Evolutionary conservation across 176 grass and related monocot genomes (phyloP).

Genomic region (Canna indica): DNA sequence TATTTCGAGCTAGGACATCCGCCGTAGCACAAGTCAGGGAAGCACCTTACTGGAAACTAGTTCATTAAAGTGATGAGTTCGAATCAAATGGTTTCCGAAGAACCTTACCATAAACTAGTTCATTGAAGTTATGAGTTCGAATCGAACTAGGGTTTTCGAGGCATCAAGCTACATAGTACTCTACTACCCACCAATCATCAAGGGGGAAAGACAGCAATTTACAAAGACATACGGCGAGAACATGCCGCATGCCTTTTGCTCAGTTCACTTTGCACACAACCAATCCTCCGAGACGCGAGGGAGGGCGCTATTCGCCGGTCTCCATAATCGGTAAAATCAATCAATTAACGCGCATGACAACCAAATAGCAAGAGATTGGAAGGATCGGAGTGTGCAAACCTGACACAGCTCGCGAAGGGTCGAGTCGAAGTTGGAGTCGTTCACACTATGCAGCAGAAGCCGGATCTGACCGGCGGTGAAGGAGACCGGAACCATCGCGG

Average conservation of each 20-base stretch:
- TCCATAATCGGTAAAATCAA: not conserved
- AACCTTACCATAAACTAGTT: not conserved
- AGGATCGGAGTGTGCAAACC: slow-evolving; percentile 17
- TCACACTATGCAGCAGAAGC: slow-evolving; percentile 41
- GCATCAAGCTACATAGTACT: not conserved
- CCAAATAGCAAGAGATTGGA: not conserved
- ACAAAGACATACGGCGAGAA: not conserved
- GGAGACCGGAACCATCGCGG: slow-evolving; percentile 49
- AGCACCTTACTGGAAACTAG: not conserved
- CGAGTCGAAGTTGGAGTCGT: slow-evolving; percentile 41
- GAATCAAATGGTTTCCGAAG: too few species aligned
- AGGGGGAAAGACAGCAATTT: not conserved
- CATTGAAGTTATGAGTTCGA: too few species aligned
- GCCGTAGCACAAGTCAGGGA: not conserved
- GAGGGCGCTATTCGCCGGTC: not conserved
- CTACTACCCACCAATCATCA: not conserved
- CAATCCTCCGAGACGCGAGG: not conserved
- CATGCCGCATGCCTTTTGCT: not conserved
- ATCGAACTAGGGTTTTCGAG: not conserved
- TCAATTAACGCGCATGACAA: not conserved
- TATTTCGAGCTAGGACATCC: not conserved
- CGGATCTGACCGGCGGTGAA: slow-evolving; percentile 48
- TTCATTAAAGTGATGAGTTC: too few species aligned
- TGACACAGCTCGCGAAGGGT: slow-evolving; percentile 30
- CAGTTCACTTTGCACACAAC: not conserved